phyloP scores from a whole-genome alignment of 805 yeast genomes.

The Ogataea paraovalis region DNA sequence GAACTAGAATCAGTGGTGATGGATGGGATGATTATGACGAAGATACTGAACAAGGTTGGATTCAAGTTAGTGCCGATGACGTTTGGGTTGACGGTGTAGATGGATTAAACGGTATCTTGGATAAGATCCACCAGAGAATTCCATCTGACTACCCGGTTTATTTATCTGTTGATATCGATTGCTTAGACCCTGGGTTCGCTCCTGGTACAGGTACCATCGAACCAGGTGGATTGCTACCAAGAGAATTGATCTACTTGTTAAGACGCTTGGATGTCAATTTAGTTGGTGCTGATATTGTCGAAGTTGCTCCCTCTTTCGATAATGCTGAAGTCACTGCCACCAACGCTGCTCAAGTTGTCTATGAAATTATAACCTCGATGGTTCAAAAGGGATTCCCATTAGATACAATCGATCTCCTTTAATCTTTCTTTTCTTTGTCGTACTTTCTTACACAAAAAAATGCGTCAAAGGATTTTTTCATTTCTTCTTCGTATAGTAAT shows the following conservation, averaged over 20 bases:
- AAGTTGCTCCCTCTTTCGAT: slow-evolving; percentile 62
- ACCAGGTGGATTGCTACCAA: slow-evolving; percentile 56
- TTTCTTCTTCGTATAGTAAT: too few relatives aligned
- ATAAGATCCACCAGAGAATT: slow-evolving; percentile 48
- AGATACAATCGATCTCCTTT: slow-evolving; percentile 11
- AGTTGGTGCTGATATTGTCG: slow-evolving; percentile 56
- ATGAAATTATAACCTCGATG: slow-evolving; percentile 70
- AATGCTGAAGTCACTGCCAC: slow-evolving; percentile 62
- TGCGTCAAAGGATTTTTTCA: too few relatives aligned
- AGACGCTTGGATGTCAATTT: slow-evolving; percentile 43
- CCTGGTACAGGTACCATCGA: slow-evolving; percentile 60
- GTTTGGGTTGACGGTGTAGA: slow-evolving; percentile 61
- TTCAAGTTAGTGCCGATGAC: slow-evolving; percentile 67
- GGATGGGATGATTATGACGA: slow-evolving; percentile 60
- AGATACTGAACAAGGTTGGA: slow-evolving; percentile 66
- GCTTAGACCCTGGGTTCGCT: slow-evolving; percentile 54
- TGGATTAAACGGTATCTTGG: slow-evolving; percentile 44
- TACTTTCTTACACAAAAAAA: not conserved
- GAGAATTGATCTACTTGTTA: slow-evolving; percentile 48
- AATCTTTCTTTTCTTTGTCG: too few relatives aligned
- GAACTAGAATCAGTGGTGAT: slow-evolving; percentile 66
- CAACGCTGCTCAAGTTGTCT: slow-evolving; percentile 69
- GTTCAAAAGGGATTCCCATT: slow-evolving; percentile 45
- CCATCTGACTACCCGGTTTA: slow-evolving; percentile 68
- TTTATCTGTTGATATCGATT: slow-evolving; percentile 73